Conservation (phyloP, 495 filamentous ascomycete genomes). For the Talaromyces proteolyticus region DNA sequence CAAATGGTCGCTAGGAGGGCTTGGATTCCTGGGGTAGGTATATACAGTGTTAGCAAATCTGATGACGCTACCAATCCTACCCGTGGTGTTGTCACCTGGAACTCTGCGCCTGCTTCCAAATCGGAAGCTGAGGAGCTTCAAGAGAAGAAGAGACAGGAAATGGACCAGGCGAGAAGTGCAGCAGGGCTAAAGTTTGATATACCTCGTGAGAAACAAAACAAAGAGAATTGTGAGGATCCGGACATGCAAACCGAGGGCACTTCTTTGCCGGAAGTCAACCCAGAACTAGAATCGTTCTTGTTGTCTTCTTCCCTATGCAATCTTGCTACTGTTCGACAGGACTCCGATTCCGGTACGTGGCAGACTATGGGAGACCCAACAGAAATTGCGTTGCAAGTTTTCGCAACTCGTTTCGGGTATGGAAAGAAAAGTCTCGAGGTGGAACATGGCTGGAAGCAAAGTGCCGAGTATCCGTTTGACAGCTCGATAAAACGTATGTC, state of each 20-base stretch:
- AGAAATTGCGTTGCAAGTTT: slow-evolving; percentile 77
- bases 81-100: slow-evolving; percentile 53
- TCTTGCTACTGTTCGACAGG: slow-evolving; percentile 60
- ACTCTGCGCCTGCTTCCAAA: slow-evolving; percentile 14
- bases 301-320: slow-evolving; percentile 74
- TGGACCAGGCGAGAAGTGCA: slow-evolving; percentile 44
- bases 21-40: slow-evolving; percentile 66
- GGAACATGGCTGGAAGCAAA: slow-evolving; percentile 52
- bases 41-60: slow-evolving; percentile 52
- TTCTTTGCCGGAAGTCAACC: slow-evolving; percentile 10
- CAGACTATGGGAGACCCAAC: slow-evolving; percentile 76
- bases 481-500: slow-evolving; percentile 81
- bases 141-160: slow-evolving; percentile 31
- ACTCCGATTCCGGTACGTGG: slow-evolving; percentile 46
- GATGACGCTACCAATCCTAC: slow-evolving; percentile 54
- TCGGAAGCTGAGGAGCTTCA: slow-evolving; percentile 5
- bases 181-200: slow-evolving; percentile 51
- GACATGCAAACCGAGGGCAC: slow-evolving; percentile 6
- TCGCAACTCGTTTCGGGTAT: slow-evolving; percentile 62
- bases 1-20: slow-evolving; percentile 75
- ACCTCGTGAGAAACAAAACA: slow-evolving; percentile 39
- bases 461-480: slow-evolving; percentile 77
- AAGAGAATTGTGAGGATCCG: slow-evolving; percentile 14
- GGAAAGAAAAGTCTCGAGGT: slow-evolving; percentile 51
- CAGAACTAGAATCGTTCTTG: slow-evolving; percentile 56